These are phyloP conservation scores for Chalaropsis thielavioides DNA, from an alignment of 2,329 filamentous ascomycete genomes.

Conservation along the genomic window DNA sequence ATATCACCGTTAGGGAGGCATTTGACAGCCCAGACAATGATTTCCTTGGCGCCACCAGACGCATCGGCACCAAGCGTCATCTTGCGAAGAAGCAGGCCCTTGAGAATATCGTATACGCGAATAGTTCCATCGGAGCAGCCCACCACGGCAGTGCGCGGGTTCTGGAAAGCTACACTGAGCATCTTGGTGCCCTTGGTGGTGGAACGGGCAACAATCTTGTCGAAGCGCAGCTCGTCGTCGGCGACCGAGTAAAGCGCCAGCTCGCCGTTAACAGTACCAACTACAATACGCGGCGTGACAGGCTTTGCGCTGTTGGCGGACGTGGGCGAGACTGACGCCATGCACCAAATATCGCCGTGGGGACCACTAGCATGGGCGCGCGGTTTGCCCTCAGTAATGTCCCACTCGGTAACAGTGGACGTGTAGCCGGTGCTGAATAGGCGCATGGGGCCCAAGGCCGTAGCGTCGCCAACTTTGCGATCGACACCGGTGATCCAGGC, in stretches of 20 bases:
- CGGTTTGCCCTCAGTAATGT: conserved; percentile 64
- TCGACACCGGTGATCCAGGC: conserved; percentile 82
- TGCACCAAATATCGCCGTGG: conserved; percentile 93
- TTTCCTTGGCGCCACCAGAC: conserved; percentile 55
- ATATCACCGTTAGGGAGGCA: conserved; percentile 78
- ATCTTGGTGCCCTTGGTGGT: conserved; percentile 76
- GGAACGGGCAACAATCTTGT: conserved; percentile 59
- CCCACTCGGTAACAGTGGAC: conserved; percentile 86
- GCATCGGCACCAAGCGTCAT: conserved; percentile 78
- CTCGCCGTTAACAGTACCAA: conserved; percentile 80
- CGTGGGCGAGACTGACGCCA: conserved; percentile 36
- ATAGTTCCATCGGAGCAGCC: conserved; percentile 97
- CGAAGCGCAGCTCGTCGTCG: conserved; percentile 68
- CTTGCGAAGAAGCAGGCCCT: conserved; percentile 57
- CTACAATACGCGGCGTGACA: conserved; percentile 41
- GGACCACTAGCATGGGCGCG: conserved; percentile 77
- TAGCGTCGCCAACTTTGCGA: conserved; percentile 45
- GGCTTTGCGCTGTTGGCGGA: conserved; percentile 21
- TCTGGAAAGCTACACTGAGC: conserved; percentile 82
- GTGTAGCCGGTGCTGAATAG: conserved; percentile 96
- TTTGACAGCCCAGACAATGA: conserved; percentile 87
- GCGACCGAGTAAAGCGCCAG: conserved; percentile 76
- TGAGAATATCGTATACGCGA: conserved; percentile 73
- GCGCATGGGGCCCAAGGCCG: conserved; percentile 52
- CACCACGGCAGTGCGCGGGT: conserved; percentile 65